phyloP scores from a whole-genome alignment of 805 yeast species.

The Sungouiella thailandica region DNA sequence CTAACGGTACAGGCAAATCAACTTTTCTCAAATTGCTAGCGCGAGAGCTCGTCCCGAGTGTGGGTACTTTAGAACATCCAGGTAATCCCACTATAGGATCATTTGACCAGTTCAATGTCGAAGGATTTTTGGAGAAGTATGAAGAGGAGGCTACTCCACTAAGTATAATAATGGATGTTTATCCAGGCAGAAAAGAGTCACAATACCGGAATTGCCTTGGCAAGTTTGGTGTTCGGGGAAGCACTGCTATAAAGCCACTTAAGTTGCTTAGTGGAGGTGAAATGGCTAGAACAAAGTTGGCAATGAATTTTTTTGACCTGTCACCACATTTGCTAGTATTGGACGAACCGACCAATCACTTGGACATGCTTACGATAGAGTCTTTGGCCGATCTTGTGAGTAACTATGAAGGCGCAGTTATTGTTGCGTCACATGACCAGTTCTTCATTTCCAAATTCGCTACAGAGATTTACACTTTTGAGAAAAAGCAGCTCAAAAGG shows the following conservation, averaged over 20 bases:
- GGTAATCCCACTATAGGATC: not conserved
- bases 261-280: not conserved
- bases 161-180: not conserved
- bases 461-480: not conserved
- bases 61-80: conserved; percentile 78
- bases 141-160: not conserved
- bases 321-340: not conserved
- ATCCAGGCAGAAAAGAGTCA: not conserved
- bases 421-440: conserved; percentile 1
- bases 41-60: conserved; percentile 96
- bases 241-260: not conserved
- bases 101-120: not conserved
- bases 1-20: conserved; percentile 99
- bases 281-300: not conserved
- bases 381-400: not conserved
- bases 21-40: conserved; percentile 95
- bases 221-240: conserved; percentile 1
- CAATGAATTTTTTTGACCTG: not conserved
- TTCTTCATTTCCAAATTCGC: not conserved
- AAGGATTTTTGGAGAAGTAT: not conserved
- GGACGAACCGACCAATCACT: conserved; percentile 1
- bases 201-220: not conserved
- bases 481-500: not conserved
- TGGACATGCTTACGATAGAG: conserved; percentile 1
- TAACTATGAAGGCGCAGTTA: conserved; percentile 1